Percentiles rank a stretch among this genome's conserved stretches.
These are phyloP conservation scores for Trichosporon asahii DNA, from an alignment of 1,284 basidiomycete genomes.

Conservation along the genomic window DNA sequence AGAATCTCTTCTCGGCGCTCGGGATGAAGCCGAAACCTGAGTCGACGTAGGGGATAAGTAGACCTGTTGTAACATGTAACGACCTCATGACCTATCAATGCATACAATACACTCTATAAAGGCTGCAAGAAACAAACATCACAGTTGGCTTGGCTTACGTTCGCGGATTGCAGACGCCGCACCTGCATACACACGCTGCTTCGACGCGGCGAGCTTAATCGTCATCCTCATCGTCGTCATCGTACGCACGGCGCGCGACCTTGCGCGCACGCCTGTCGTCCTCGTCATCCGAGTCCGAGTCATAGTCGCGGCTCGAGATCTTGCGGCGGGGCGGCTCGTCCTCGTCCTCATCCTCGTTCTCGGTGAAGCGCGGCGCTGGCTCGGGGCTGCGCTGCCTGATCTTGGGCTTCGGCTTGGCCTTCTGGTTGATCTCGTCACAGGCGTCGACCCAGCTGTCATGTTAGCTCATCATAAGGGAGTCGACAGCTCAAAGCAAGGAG, in stretches of 20 bases:
- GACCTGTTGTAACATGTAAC: neutral
- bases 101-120: slow-evolving; percentile 22
- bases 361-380: slow-evolving; percentile 58
- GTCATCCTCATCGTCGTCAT: slow-evolving; percentile 26
- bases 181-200: neutral
- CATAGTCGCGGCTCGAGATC: slow-evolving; percentile 22
- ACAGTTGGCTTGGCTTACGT: neutral
- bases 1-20: slow-evolving; percentile 37
- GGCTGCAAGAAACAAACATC: slow-evolving; percentile 6
- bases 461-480: too few species aligned
- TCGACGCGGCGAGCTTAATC: slow-evolving; percentile 12
- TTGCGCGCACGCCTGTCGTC: slow-evolving; percentile 13
- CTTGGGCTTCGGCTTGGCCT: slow-evolving; percentile 36
- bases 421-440: slow-evolving; percentile 43
- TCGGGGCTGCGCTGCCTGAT: slow-evolving; percentile 18
- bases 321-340: slow-evolving; percentile 57
- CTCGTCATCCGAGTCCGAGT: slow-evolving; percentile 24
- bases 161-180: neutral
- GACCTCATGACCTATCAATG: slow-evolving; percentile 14
- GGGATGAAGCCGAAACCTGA: slow-evolving; percentile 30
- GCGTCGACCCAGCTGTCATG: slow-evolving; percentile 48
- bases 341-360: slow-evolving; percentile 62
- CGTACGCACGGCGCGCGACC: slow-evolving; percentile 17
- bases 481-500: too few species aligned
- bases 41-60: neutral